A percentile compares a stretch with the other conserved stretches of the same genome.
phyloP scores from a whole-genome alignment of 257 asterid species.

The Rubia yunnanensis region DNA sequence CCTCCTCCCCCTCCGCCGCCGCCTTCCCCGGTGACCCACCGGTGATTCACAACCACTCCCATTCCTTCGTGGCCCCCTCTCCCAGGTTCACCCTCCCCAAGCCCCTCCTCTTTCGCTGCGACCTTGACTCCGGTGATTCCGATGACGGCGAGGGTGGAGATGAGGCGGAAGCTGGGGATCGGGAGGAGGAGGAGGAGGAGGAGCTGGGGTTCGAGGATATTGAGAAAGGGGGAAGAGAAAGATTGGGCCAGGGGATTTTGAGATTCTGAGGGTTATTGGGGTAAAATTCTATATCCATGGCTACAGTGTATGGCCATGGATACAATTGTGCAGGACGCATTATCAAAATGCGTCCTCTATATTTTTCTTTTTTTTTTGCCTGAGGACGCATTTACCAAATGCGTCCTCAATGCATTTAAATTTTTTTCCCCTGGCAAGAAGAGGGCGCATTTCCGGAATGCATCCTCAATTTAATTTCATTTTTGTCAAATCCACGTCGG shows the following conservation, averaged over 20 bases:
- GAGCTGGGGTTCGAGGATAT: neutral
- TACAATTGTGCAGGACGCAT: too few species aligned
- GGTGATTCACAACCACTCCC: conserved; percentile 65
- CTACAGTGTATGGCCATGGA: too few species aligned
- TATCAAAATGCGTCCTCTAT: too few species aligned
- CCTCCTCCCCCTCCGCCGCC: conserved; percentile 39
- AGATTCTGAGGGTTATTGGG: conserved; percentile 79
- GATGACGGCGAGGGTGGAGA: conserved; percentile 17
- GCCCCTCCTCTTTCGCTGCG: conserved; percentile 40
- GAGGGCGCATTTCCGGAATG: too few species aligned
- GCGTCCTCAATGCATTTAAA: too few species aligned
- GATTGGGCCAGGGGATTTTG: conserved; percentile 76
- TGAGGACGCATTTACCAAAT: too few species aligned
- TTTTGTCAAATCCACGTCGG: too few species aligned
- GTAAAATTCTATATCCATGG: too few species aligned
- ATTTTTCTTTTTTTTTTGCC: too few species aligned
- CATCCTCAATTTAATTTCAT: too few species aligned
- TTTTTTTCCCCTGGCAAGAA: too few species aligned
- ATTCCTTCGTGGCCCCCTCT: conserved; percentile 85
- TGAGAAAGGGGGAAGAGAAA: conserved; percentile 19
- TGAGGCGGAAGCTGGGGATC: conserved; percentile 1
- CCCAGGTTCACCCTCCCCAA: conserved; percentile 72
- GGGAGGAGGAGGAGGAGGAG: conserved; percentile 6
- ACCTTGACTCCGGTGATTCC: conserved; percentile 46
- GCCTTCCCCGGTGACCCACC: conserved; percentile 64